Conservation (phyloP, 2,329 filamentous ascomycete genomes). For the Monilinia vaccinii-corymbosi region DNA sequence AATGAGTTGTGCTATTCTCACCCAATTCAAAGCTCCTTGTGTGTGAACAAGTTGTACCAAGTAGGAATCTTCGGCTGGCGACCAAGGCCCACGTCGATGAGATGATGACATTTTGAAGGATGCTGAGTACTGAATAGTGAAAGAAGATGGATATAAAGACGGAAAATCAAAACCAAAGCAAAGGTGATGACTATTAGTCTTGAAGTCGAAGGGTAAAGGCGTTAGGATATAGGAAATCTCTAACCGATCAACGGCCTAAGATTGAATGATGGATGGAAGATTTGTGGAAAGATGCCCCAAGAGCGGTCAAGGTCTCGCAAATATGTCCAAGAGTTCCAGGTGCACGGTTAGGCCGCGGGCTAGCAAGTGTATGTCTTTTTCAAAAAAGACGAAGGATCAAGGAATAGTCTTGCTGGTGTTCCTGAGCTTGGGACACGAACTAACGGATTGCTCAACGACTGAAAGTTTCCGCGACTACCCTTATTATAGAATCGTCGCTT, state of each 20-base stretch:
- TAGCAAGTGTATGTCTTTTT: background rate
- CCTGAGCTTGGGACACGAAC: constrained; percentile 6
- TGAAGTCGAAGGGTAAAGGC: background rate
- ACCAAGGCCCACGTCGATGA: constrained; percentile 75
- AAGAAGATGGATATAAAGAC: background rate
- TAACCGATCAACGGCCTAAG: background rate
- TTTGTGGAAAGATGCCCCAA: constrained; percentile 3
- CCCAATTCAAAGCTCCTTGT: constrained; percentile 81
- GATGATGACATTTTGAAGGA: constrained; percentile 23
- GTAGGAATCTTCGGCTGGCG: constrained; percentile 62
- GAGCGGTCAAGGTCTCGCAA: constrained; percentile 5
- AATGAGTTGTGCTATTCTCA: constrained; percentile 69
- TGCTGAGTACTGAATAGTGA: background rate
- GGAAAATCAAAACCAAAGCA: background rate
- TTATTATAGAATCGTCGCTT: constrained; percentile 5
- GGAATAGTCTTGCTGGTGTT: background rate
- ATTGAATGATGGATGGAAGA: background rate
- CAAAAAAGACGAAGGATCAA: background rate
- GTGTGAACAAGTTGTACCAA: constrained; percentile 62
- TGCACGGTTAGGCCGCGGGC: constrained; percentile 8
- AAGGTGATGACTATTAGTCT: background rate
- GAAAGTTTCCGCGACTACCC: constrained; percentile 4
- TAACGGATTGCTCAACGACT: constrained; percentile 11
- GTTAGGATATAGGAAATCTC: constrained; percentile 9
- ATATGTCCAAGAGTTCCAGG: constrained; percentile 3